Base-by-base conservation (phyloP, 2,329 filamentous ascomycete species). In the Thielaviopsis musarum region DNA sequence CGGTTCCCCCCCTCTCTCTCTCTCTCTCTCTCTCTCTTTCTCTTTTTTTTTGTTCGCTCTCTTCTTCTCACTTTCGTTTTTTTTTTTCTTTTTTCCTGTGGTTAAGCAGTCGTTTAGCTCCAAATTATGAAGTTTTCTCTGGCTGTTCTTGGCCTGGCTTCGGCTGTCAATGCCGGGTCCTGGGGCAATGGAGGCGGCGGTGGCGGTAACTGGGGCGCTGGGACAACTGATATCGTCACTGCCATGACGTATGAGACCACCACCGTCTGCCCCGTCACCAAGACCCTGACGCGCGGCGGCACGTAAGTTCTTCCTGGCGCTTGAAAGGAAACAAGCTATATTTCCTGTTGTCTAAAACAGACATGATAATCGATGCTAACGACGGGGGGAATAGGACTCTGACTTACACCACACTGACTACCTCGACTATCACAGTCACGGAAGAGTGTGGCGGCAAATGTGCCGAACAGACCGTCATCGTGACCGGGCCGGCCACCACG, bases 271-370 rank as follows among this genome's bases (percentile, higher is more conserved):
- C 54, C 63, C 19, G 64, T 62, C 2, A 70, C 62, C 0, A 63
- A 64, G 56, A 69, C 63, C 15, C 61, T 64, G 21, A 68, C 60
- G 13, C 62, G 64, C 64, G 65, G 67, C n/a, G 63, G 63, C 12
- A 48, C 34, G 59, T 61, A 48, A 61, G 59, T 61, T 21, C 15
- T 45, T 3, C 26, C 22, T 24, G 26, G 9, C 12, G 10, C 13
- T 30, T 48, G 12, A 51, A 38, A n/a, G 17, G 17, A 24, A n/a
- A n/a, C n/a, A n/a, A n/a, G n/a, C n/a, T n/a, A n/a, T n/a, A n/a
- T n/a, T n/a, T n/a, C n/a, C n/a, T n/a, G n/a, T n/a, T n/a, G n/a
- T n/a, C n/a, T n/a, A 30, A 49, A 51, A 15, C 22, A 34, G n/a
- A n/a, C n/a, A n/a, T n/a, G n/a, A n/a, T n/a, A n/a, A n/a, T n/a